Base-by-base conservation (phyloP, 2,329 filamentous ascomycete species). In the Beauveria asiatica region DNA sequence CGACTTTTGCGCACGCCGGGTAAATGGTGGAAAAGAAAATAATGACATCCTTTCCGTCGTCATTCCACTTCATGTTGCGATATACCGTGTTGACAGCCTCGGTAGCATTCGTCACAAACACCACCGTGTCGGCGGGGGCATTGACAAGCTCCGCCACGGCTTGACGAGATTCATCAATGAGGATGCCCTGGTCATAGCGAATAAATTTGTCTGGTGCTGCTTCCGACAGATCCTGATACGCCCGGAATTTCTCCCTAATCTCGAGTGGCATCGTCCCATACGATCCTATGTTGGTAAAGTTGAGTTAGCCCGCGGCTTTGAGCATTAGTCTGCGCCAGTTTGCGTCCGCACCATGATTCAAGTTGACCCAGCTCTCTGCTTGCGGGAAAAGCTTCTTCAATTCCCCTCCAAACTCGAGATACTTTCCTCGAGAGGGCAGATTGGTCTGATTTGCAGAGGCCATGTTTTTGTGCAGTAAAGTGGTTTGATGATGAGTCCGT, bases 61-160 rank as follows among this genome's bases (percentile, higher is more conserved):
- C 70, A 42, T 83, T 71, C 80, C 86, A 96, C 1, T 70, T 68
- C 2, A 97, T 72, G 69, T 88, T 92, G 46, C 87, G 84, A n/a
- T 96, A 80, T 5, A 96, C 83, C 0, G 85, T 89, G 74, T 94
- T 93, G 51, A 92, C 74, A 25, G 84, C 90, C 0, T 83, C 86
- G 0, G 90, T 95, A 13, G 92, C 90, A 70, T 97, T 97, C 61
- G 83, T 77, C 1, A 96, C 85, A 64, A 95, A 87, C 1, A 96
- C 91, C 44, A 89, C 76, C 10, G 86, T 84, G 10, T 86, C 79
- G 1, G 77, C 69, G 0, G 87, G 84, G 0, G 83, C 87, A 62
- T 89, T 83, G 62, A 97, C 75, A 23, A 90, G 68, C 25, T 76
- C 70, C 1, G 89, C 87, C 5, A 92, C 75, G 3, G 85, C 86